Base-by-base conservation (phyloP, 805 yeast species). In the Teunomyces pallodes region DNA sequence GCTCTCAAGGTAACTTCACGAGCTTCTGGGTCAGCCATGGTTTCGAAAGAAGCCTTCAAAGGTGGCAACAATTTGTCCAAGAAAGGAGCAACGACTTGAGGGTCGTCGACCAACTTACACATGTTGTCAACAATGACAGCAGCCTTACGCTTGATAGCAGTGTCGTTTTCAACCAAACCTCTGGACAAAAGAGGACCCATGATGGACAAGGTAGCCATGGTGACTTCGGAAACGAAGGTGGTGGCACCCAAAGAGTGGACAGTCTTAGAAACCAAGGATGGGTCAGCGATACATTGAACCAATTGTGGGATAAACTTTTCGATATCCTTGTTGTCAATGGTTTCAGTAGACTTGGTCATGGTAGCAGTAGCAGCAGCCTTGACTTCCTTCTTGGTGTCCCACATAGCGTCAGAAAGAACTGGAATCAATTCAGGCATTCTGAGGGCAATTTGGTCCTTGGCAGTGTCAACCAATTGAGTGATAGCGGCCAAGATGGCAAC, bases 61-160 rank as follows among this genome's bases (percentile, higher is more conserved):
- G 97, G 88, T 73, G 99, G 99, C 82, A 90, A 87, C 69, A 94
- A 84, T 72, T 86, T 87, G 77, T 81, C 80, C 86, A 94, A 80
- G 89, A 94, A 94, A 61, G 99, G 99, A 82, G 98, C 99, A 78
- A 94, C 96, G 71, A 94, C 95, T 81, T 94, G 98, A 65, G 99
- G 99, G 75, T 94, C 99, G 74, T 94, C 99, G 81, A 94, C 99
- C 77, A 94, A 89, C 80, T 94, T 94, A 88, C 99, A 94, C 99
- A 94, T 94, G 96, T 94, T 94, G 77, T 94, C 99, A 68, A 92
- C 87, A 77, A 94, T 94, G 73, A 94, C 99, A 64, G 99, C 99
- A 69, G 98, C 87, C 83, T 94, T 94, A 84, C 99, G 91, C 88
- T 94, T 94, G 83, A 94, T 94, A 65, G 97, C 82, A 62, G 99